These are phyloP conservation scores for Coemansia sp. DNA, from an alignment of 192 early-diverging fungal genomes.

Conservation along the genomic window DNA sequence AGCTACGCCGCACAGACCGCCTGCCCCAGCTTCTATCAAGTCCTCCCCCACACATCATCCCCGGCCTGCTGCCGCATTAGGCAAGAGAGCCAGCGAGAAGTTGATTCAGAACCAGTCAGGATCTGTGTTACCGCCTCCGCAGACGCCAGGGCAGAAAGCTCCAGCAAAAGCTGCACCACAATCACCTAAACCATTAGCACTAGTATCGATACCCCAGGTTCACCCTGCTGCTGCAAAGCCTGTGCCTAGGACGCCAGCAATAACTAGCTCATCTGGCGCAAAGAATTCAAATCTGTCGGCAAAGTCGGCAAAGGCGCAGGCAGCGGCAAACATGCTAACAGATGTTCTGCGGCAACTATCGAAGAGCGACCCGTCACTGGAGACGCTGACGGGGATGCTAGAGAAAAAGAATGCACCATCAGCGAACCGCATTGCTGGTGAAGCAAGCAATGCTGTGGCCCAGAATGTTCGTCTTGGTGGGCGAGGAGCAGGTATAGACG, in stretches of 20 bases:
- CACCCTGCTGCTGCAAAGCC: neutral
- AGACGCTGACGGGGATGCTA: slow-evolving; percentile 16
- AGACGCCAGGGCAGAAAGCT: too few relatives aligned
- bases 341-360: slow-evolving; percentile 42
- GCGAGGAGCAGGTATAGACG: neutral
- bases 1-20: neutral
- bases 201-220: neutral
- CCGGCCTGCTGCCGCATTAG: neutral
- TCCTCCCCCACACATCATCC: neutral
- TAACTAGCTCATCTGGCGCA: neutral
- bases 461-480: neutral
- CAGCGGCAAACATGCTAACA: slow-evolving; percentile 41
- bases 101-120: neutral
- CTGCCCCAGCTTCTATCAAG: neutral
- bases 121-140: too few relatives aligned
- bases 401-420: neutral
- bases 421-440: too few relatives aligned
- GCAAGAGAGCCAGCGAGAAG: neutral
- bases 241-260: neutral
- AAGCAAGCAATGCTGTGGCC: neutral
- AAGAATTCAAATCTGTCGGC: neutral
- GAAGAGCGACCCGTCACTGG: slow-evolving; percentile 30
- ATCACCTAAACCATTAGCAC: neutral
- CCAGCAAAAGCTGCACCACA: too few relatives aligned
- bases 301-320: slow-evolving; percentile 48